Evolutionary conservation across 2,329 filamentous ascomycete species (phyloP).

Genomic region (Tolypocladium ophioglossoides): DNA sequence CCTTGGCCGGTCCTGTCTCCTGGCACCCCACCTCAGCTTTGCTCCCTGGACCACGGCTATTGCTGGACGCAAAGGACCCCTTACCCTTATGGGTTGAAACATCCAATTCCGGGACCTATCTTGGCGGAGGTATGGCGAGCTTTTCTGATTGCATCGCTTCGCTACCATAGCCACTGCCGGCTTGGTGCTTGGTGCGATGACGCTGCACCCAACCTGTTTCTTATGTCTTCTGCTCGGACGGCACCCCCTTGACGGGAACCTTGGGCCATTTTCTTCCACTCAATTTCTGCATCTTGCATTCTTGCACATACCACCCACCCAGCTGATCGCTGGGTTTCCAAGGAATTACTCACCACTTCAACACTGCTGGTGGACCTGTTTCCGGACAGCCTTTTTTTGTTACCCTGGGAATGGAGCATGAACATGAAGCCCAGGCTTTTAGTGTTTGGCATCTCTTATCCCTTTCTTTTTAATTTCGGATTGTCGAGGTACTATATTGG

Average conservation of each 20-base stretch:
- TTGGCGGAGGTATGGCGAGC: neutral
- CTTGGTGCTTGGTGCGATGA: neutral
- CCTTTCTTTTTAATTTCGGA: neutral
- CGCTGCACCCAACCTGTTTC: neutral
- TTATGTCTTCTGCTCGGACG: neutral
- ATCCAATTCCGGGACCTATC: neutral
- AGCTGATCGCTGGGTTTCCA: neutral
- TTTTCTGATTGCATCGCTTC: neutral
- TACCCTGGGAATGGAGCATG: neutral
- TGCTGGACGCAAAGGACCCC: neutral
- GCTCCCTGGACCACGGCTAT: neutral
- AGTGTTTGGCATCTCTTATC: neutral
- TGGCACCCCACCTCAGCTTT: neutral
- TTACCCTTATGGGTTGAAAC: neutral
- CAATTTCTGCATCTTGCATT: neutral
- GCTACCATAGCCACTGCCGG: neutral
- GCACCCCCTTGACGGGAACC: neutral
- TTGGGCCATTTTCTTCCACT: neutral
- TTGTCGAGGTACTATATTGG: neutral
- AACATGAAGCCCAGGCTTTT: neutral
- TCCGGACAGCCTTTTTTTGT: neutral
- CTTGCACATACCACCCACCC: conserved; percentile 1
- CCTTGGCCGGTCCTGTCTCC: neutral
- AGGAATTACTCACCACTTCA: neutral
- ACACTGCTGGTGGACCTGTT: neutral